These are phyloP conservation scores for Ceratobasidium sp. DNA, from an alignment of 1,284 basidiomycete genomes.

Conservation along the genomic window DNA sequence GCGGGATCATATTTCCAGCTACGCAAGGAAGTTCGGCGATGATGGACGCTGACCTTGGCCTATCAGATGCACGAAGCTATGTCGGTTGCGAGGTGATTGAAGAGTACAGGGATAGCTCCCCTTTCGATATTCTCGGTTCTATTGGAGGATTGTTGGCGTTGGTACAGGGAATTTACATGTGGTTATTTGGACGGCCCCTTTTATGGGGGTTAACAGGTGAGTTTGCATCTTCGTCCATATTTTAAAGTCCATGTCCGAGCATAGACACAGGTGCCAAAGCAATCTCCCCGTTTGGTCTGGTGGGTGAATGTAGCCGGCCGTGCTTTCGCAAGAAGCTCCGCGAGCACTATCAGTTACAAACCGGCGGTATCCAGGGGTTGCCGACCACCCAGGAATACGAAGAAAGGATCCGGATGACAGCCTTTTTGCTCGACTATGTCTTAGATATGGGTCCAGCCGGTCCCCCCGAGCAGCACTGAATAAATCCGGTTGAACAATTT, in stretches of 20 bases:
- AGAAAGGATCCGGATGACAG: neutral
- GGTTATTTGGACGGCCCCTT: neutral
- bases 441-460: constrained; percentile 4
- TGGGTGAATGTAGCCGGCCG: neutral
- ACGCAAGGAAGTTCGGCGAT: constrained; percentile 2
- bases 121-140: constrained; percentile 20
- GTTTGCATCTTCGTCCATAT: neutral
- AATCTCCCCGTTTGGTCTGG: constrained; percentile 3
- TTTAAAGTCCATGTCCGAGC: no score
- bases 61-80: constrained; percentile 3
- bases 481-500: no score
- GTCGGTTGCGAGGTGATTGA: constrained; percentile 25
- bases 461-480: neutral
- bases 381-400: neutral
- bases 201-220: constrained; percentile 1
- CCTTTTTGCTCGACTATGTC: constrained; percentile 8
- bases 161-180: constrained; percentile 7
- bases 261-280: neutral
- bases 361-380: neutral
- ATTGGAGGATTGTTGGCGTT: constrained; percentile 17
- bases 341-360: neutral
- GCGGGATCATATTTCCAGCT: neutral
- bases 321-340: constrained; percentile 1
- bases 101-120: constrained; percentile 7
- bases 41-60: neutral